These are phyloP conservation scores for Diaporthe velutina DNA, from an alignment of 2,329 filamentous ascomycete genomes.

Conservation along the genomic window DNA sequence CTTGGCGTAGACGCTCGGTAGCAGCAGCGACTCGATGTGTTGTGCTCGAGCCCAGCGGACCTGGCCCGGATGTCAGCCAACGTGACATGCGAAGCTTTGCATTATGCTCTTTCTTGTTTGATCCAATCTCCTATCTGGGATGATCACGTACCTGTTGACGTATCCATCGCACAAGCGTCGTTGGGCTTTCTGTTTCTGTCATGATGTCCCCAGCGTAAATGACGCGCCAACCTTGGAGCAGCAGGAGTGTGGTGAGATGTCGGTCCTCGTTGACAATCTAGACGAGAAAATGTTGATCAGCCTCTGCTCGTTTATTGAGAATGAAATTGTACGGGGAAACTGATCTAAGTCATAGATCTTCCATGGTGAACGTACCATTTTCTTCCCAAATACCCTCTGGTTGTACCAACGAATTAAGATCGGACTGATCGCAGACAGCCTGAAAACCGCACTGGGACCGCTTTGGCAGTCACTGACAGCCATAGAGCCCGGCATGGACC, in stretches of 20 bases:
- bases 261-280: slow-evolving; percentile 53
- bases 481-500: slow-evolving; percentile 43
- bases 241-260: slow-evolving; percentile 52
- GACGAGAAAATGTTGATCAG: background rate
- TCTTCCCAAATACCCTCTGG: slow-evolving; percentile 50
- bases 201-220: slow-evolving; percentile 50
- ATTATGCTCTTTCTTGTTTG: background rate
- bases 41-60: slow-evolving; percentile 49
- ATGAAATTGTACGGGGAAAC: too few relatives aligned
- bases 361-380: slow-evolving; percentile 43
- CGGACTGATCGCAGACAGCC: slow-evolving; percentile 47
- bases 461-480: slow-evolving; percentile 52
- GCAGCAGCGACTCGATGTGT: slow-evolving; percentile 52
- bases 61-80: background rate
- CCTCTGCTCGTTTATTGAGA: too few relatives aligned
- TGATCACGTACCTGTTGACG: slow-evolving; percentile 51
- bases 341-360: too few relatives aligned
- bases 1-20: slow-evolving; percentile 50
- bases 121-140: background rate
- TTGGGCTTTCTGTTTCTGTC: slow-evolving; percentile 52
- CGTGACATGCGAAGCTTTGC: background rate
- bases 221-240: slow-evolving; percentile 50
- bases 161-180: slow-evolving; percentile 50
- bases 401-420: slow-evolving; percentile 52
- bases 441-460: slow-evolving; percentile 52